These are phyloP conservation scores for Ustilago loliicola DNA, from an alignment of 1,284 basidiomycete species.

Conservation along the genomic window DNA sequence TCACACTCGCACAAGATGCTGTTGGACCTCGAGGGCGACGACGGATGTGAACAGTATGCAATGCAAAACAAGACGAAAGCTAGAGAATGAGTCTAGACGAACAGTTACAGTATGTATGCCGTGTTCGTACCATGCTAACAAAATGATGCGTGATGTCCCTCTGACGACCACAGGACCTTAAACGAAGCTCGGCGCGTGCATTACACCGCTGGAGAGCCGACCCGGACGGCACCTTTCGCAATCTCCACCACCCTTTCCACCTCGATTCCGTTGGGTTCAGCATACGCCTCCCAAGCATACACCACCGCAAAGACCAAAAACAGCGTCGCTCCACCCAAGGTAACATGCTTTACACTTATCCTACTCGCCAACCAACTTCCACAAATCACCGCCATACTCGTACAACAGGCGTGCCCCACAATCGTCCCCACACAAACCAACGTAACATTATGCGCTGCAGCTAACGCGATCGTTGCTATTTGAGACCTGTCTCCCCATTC, in stretches of 20 bases:
- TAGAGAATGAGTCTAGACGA: neutral
- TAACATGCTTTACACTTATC: slow-evolving; percentile 74
- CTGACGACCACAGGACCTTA: no score
- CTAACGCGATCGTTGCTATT: slow-evolving; percentile 95
- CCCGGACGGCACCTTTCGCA: slow-evolving; percentile 19
- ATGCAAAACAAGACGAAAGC: neutral
- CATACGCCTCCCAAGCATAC: slow-evolving; percentile 72
- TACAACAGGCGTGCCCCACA: slow-evolving; percentile 88
- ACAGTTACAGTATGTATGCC: neutral
- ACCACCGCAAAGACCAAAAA: slow-evolving; percentile 82
- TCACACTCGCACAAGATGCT: neutral
- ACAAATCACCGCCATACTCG: slow-evolving; percentile 87
- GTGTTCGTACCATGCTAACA: neutral
- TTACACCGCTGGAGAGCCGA: neutral
- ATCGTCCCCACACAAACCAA: slow-evolving; percentile 91
- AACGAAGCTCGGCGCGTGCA: neutral
- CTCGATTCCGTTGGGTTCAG: neutral
- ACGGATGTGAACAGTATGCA: neutral
- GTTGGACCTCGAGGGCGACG: no score
- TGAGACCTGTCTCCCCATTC: slow-evolving; percentile 99
- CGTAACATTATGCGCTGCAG: slow-evolving; percentile 86
- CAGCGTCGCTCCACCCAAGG: slow-evolving; percentile 82
- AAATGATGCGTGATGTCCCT: no score
- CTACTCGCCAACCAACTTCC: slow-evolving; percentile 81
- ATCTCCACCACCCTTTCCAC: slow-evolving; percentile 1